Base-by-base conservation (phyloP, 1,284 basidiomycete species). In the Waitea zeae region DNA sequence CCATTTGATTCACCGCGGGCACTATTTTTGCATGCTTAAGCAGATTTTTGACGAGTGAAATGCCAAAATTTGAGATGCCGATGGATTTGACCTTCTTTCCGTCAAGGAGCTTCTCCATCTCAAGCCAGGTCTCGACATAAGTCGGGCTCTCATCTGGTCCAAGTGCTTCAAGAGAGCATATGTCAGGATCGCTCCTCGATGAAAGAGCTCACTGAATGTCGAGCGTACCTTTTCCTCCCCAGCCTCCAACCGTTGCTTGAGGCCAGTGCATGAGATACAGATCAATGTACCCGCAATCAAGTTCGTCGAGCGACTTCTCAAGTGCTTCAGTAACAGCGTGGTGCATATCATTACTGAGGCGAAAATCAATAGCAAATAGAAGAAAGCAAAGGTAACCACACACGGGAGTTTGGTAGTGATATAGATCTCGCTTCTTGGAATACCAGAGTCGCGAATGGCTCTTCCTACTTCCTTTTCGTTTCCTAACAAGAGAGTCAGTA, bases 231-330 rank as follows among this genome's bases (percentile, higher is more conserved):
- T 40, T 34, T 4, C 43, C 43, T 12, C 32, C 44, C 34, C 24
- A 51, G 53, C 20, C 13, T n/a, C 12, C 20, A 31, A 12, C 6
- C 11, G 2, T 32, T 26, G 17, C 27, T 40, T 50, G 53, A 42
- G 65, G 63, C 70, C 72, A 77, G 52, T 80, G 76, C 50, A 81
- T 62, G 14, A 83, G 59, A 51, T 75, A 82, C 15, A 82, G 52
- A 47, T 83, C 77, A 36, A 83, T 60, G 51, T 82, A 81, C 17
- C 63, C 70, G 27, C 68, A 42, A 20, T 61, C 62, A 11, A 83
- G 62, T 42, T 64, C 60, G 36, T 61, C 51, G 17, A 83, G 55
- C 7, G 67, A 71, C 33, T 58, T 49, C 39, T 72, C 63, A 39
- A 79, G 57, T 17, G 59, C 63, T 46, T 69, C 56, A 36, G 57